Conservation (phyloP, 2,329 filamentous ascomycete genomes). For the Didymella sp. region DNA sequence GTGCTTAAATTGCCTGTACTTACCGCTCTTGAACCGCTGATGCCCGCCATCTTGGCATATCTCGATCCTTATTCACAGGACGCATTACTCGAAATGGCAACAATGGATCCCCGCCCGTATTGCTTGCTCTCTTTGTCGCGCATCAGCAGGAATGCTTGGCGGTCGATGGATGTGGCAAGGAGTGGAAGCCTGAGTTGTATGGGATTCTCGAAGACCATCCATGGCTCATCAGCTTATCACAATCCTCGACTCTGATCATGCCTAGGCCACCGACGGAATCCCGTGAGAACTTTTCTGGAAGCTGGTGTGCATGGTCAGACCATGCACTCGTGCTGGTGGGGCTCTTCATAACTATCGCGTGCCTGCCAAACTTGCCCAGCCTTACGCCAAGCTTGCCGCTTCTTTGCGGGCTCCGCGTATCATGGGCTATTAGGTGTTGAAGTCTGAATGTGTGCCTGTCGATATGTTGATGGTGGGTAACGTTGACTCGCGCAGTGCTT, state of each 20-base stretch:
- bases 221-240: slow-evolving; percentile 1
- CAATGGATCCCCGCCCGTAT: slow-evolving; percentile 8
- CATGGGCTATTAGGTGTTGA: not conserved
- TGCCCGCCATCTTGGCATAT: slow-evolving; percentile 11
- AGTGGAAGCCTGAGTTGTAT: not conserved
- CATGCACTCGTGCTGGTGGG: slow-evolving; percentile 10
- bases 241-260: not conserved
- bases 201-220: slow-evolving; percentile 5
- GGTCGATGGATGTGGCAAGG: slow-evolving; percentile 3
- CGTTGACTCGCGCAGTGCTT: slow-evolving; percentile 2
- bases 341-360: not conserved
- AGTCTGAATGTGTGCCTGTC: slow-evolving; percentile 6
- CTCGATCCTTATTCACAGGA: not conserved
- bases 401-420: not conserved
- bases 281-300: slow-evolving; percentile 10
- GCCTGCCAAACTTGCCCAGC: slow-evolving; percentile 12
- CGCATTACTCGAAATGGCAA: slow-evolving; percentile 2
- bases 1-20: slow-evolving; percentile 10
- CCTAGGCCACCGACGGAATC: slow-evolving; percentile 4
- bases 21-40: slow-evolving; percentile 14
- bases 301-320: slow-evolving; percentile 12
- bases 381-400: slow-evolving; percentile 6
- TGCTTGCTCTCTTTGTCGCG: slow-evolving; percentile 1
- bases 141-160: slow-evolving; percentile 13
- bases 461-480: slow-evolving; percentile 4